Percentiles rank a stretch among this genome's conserved stretches.
Conservation (phyloP, 371 early-diverging fungal species). For the Rhizomucor pusillus region DNA sequence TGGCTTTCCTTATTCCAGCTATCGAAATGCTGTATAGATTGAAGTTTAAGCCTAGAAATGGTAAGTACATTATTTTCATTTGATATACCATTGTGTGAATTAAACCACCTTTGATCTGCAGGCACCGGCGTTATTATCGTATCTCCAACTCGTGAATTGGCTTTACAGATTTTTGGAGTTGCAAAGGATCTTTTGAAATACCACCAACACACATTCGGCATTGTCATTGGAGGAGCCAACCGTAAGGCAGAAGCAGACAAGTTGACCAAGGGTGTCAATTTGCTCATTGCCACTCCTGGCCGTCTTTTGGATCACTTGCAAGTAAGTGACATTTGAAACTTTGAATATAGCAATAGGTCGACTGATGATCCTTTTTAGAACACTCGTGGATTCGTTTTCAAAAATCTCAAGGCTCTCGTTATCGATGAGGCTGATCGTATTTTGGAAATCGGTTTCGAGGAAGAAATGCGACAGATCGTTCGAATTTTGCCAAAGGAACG, state of each 20-base stretch:
- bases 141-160: conserved; percentile 99
- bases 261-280: conserved; percentile 88
- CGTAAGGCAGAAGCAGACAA: conserved; percentile 90
- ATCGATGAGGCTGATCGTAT: conserved; percentile 99
- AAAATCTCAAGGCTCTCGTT: conserved; percentile 83
- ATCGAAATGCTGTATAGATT: conserved; percentile 85
- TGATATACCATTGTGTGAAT: too few species aligned
- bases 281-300: conserved; percentile 98
- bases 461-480: conserved; percentile 85
- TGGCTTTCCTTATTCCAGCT: conserved; percentile 97
- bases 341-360: neutral
- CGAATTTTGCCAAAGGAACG: conserved; percentile 66
- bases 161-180: conserved; percentile 98
- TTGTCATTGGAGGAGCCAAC: conserved; percentile 92
- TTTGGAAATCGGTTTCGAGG: conserved; percentile 95
- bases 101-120: conserved; percentile 13
- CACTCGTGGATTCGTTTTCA: conserved; percentile 78
- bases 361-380: conserved; percentile 37
- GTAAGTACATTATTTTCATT: conserved; percentile 29
- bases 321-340: conserved; percentile 1
- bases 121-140: conserved; percentile 95
- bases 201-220: conserved; percentile 87
- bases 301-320: conserved; percentile 94
- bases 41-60: conserved; percentile 93
- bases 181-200: conserved; percentile 90